Evolutionary conservation across 805 yeast genomes (phyloP), one percentile per base, ranked within the genome.

Genomic region (Lipomyces mesembrius): DNA sequence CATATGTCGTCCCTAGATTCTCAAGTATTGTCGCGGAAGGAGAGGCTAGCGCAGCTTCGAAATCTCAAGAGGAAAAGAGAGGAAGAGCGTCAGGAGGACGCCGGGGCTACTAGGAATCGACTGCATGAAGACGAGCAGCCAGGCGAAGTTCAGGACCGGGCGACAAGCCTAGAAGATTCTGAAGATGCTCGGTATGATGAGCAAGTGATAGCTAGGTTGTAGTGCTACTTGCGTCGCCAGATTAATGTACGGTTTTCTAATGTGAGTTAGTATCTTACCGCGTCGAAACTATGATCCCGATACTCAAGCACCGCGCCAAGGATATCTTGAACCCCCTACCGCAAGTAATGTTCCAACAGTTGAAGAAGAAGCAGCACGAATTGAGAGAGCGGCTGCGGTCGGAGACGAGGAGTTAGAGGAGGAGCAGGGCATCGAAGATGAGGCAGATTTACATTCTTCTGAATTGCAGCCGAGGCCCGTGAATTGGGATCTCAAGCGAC

Each of bases 401-500:
- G 29, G 63, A 57, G 62, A 37, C 2, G 63, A 29, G 43, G 39
- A 60, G 69, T 59, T 72, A 74, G 2, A 80, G 77, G 55, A 79
- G 0, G 79, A 76, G 1, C 75, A 80, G 1, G 74, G 53, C 53
- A 49, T 65, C 49, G 70, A 73, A 73, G 68, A 73, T 67, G 27
- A 64, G 58, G 57, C 62, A 46, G 66, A 73, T 14, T 65, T 75
- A 12, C 73, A 75, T 22, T 55, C 74, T 39, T 59, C 67, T 11
- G 62, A 57, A 9, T 57, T 75, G 27, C 75, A 74, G 55, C 77
- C 78, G 5, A 73, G 75, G 37, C 55, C 74, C 14, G 75, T 73
- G 6, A 75, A 77, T 6, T 75, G 77, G 75, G 83, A 78, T 74
- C 72, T 81, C 74, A 79, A 75, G 68, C 72, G 78, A 20, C 83